Evolutionary conservation across 2,329 filamentous ascomycete species (phyloP).

Genomic region (Trichoderma guizhouense): DNA sequence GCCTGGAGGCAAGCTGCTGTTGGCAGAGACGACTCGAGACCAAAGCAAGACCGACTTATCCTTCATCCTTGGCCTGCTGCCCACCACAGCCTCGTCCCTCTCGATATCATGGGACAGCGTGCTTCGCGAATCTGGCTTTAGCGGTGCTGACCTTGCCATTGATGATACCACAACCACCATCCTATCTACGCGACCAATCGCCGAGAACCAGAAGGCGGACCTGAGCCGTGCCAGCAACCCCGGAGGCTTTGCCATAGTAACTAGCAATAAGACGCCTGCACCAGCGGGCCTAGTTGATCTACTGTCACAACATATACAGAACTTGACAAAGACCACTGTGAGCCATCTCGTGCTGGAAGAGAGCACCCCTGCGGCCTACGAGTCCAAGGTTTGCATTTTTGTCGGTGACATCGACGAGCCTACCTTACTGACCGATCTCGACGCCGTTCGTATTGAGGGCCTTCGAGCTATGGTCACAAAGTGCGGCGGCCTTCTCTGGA

Average conservation of each 20-base stretch:
- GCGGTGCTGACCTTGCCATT: background rate
- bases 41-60: background rate
- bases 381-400: background rate
- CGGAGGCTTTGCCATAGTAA: background rate
- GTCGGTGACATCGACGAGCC: background rate
- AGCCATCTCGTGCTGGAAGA: background rate
- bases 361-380: background rate
- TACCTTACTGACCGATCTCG: background rate
- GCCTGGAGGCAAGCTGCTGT: background rate
- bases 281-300: background rate
- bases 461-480: background rate
- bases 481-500: background rate
- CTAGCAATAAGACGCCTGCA: background rate
- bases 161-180: background rate
- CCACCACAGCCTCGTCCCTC: background rate
- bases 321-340: background rate
- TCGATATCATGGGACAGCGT: background rate
- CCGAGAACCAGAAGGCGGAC: background rate
- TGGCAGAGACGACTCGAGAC: background rate
- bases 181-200: background rate
- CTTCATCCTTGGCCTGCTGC: background rate
- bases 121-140: background rate
- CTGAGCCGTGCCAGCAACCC: background rate
- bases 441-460: background rate
- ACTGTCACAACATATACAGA: background rate